Conservation (phyloP, 192 early-diverging fungal species). For the Nowakowskiella sp. region DNA sequence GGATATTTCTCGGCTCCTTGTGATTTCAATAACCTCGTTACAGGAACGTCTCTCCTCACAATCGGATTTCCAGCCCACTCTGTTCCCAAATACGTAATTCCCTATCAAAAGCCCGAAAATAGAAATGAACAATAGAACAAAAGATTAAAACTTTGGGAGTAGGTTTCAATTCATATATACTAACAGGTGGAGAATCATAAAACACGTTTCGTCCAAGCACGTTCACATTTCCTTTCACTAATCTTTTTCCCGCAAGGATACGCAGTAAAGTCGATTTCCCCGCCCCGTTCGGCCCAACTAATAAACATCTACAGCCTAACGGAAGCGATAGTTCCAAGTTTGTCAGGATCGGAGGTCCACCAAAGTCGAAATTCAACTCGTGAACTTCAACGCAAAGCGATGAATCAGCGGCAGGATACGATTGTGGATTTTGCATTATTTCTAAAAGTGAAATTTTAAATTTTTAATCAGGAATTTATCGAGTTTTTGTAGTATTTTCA, state of each 20-base stretch:
- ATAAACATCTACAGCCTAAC: constrained; percentile 52
- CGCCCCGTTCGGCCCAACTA: constrained; percentile 68
- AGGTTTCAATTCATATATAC: neutral
- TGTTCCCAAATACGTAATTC: constrained; percentile 69
- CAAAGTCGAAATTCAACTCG: constrained; percentile 49
- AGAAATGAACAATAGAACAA: neutral
- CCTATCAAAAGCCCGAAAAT: constrained; percentile 18
- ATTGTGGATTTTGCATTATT: no score
- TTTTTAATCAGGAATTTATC: no score
- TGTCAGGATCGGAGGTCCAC: constrained; percentile 47
- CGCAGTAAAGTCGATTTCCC: constrained; percentile 65
- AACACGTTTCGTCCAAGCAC: constrained; percentile 62
- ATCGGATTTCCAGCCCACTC: constrained; percentile 73
- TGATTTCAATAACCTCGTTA: constrained; percentile 55
- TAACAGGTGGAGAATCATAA: constrained; percentile 45
- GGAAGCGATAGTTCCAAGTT: constrained; percentile 42
- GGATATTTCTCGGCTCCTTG: constrained; percentile 53
- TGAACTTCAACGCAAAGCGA: constrained; percentile 45
- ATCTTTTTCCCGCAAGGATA: constrained; percentile 63
- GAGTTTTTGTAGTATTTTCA: no score
- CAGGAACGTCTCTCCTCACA: constrained; percentile 58
- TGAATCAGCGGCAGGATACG: no score
- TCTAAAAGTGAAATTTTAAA: no score
- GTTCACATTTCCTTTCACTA: constrained; percentile 43
- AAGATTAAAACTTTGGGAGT: neutral